These are phyloP conservation scores for Eutrema yunnanense DNA, from an alignment of 345 rosid species.

Conservation along the genomic window DNA sequence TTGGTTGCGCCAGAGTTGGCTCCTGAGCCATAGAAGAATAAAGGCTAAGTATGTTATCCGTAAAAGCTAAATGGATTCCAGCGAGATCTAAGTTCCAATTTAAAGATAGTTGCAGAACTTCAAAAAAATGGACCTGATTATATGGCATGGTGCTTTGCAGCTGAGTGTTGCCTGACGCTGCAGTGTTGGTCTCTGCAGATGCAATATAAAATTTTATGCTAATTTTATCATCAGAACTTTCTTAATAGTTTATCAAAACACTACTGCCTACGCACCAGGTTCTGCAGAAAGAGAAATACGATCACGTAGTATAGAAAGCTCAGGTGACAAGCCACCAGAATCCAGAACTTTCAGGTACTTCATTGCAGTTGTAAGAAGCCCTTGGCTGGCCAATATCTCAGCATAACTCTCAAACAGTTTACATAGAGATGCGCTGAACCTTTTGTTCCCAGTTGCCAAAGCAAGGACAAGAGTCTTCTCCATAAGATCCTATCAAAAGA, in stretches of 20 bases:
- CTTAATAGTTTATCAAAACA: neutral
- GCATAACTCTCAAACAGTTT: constrained; percentile 97
- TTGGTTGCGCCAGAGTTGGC: constrained; percentile 34
- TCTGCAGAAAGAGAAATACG: constrained; percentile 66
- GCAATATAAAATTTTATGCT: constrained; percentile 22
- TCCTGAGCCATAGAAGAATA: constrained; percentile 28
- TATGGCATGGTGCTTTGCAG: constrained; percentile 22
- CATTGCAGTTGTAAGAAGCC: constrained; percentile 74
- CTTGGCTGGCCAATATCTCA: constrained; percentile 97
- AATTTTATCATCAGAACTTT: neutral
- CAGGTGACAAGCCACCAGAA: constrained; percentile 82
- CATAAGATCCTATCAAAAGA: constrained; percentile 79
- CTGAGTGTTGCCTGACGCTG: constrained; percentile 39
- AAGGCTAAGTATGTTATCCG: constrained; percentile 9
- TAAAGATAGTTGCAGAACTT: neutral
- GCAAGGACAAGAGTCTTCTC: constrained; percentile 97
- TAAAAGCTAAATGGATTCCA: neutral
- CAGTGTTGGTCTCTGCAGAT: constrained; percentile 47
- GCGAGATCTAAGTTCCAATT: constrained; percentile 1
- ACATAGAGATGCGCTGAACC: constrained; percentile 83
- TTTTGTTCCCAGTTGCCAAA: constrained; percentile 90
- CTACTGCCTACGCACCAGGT: constrained; percentile 48
- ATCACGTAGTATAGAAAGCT: constrained; percentile 75
- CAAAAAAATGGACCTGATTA: constrained; percentile 22
- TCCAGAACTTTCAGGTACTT: constrained; percentile 89